Evolutionary conservation across 495 filamentous ascomycete genomes (phyloP).

Genomic region (Trichocladium antarcticum): DNA sequence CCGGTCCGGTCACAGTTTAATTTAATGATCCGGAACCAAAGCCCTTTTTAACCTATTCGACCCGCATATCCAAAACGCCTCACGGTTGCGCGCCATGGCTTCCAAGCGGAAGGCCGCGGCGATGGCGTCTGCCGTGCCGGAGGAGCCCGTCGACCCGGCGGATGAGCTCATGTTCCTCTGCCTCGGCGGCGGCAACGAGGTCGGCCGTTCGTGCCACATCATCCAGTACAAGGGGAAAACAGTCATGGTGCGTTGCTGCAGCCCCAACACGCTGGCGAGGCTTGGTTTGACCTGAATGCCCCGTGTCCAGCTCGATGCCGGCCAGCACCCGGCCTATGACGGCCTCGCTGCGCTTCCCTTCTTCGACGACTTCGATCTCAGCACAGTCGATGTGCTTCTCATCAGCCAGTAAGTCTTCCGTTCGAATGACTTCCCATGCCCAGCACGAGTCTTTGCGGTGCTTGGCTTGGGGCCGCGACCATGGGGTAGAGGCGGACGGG

Average conservation of each 20-base stretch:
- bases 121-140: slow-evolving; percentile 46
- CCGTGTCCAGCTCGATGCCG: slow-evolving; percentile 70
- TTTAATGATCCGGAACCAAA: too few species aligned
- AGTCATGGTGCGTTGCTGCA: slow-evolving; percentile 63
- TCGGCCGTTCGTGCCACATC: slow-evolving; percentile 94
- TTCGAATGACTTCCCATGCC: slow-evolving; percentile 10
- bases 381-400: slow-evolving; percentile 89
- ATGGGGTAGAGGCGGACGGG: slow-evolving; percentile 13
- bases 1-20: too few species aligned
- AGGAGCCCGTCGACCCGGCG: slow-evolving; percentile 62
- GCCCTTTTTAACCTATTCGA: too few species aligned
- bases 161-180: slow-evolving; percentile 91
- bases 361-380: slow-evolving; percentile 96
- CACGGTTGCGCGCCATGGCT: slow-evolving; percentile 42
- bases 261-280: not conserved
- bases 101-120: slow-evolving; percentile 64
- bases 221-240: slow-evolving; percentile 98
- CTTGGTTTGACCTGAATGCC: slow-evolving; percentile 11
- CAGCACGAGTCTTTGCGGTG: slow-evolving; percentile 9
- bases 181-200: slow-evolving; percentile 91
- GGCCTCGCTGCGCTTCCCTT: slow-evolving; percentile 88
- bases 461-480: slow-evolving; percentile 16
- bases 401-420: slow-evolving; percentile 84
- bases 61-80: too few species aligned
- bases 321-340: slow-evolving; percentile 94